Conservation (phyloP, 2,329 filamentous ascomycete genomes). For the Nothopassalora personata region DNA sequence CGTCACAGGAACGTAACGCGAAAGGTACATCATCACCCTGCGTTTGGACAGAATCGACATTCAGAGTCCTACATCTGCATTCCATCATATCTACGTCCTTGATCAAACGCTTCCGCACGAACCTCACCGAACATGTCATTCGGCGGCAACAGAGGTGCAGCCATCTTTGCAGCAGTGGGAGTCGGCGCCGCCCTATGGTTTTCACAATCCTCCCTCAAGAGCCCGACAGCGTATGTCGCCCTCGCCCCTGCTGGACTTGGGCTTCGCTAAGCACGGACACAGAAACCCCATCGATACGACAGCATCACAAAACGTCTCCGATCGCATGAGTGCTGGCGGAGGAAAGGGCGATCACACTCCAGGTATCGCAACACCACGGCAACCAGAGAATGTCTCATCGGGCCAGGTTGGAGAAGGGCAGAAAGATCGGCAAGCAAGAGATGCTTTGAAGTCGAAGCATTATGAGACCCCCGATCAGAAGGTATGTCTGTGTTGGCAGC, state of each 20-base stretch:
- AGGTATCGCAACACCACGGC: not conserved
- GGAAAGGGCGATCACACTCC: conserved; percentile 3
- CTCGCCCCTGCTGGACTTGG: not conserved
- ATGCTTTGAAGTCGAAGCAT: not conserved
- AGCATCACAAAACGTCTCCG: conserved; percentile 2
- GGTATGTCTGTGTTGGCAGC: not conserved
- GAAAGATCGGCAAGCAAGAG: not conserved
- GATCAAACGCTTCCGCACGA: not conserved
- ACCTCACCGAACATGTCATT: not conserved
- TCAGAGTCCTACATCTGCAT: not conserved
- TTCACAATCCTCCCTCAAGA: not conserved
- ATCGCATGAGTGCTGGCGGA: conserved; percentile 3
- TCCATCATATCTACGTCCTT: not conserved
- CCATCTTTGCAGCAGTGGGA: not conserved
- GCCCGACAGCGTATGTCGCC: not conserved
- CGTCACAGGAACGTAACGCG: not conserved
- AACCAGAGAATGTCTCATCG: conserved; percentile 1
- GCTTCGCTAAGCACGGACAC: not conserved
- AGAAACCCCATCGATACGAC: conserved; percentile 3
- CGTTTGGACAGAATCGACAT: not conserved
- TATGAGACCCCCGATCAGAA: not conserved
- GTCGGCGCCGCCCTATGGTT: not conserved
- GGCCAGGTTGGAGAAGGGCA: not conserved
- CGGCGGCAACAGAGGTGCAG: not conserved
- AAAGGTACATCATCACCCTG: not conserved